Conservation (phyloP, 2,329 filamentous ascomycete genomes). For the Fusarium papillatum region DNA sequence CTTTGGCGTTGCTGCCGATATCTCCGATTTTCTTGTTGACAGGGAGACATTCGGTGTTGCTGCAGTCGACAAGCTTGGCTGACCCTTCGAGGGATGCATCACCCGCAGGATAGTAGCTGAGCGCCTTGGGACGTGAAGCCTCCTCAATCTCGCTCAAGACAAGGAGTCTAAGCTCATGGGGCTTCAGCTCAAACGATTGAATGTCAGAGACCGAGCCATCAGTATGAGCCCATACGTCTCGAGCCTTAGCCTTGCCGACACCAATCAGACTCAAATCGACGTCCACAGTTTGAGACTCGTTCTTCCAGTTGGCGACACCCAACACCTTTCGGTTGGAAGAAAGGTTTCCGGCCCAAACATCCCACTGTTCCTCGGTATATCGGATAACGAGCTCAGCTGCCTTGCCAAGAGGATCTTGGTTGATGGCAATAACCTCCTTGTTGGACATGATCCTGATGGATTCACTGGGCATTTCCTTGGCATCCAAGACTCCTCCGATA, state of each 20-base stretch:
- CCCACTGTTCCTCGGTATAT: conserved; percentile 62
- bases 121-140: conserved; percentile 35
- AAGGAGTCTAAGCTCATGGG: conserved; percentile 56
- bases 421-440: conserved; percentile 68
- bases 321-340: conserved; percentile 58
- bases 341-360: conserved; percentile 64
- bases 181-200: conserved; percentile 49
- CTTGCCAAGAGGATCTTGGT: conserved; percentile 67
- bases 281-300: conserved; percentile 55
- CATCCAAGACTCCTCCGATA: conserved; percentile 60
- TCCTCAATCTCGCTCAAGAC: conserved; percentile 51
- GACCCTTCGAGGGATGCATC: conserved; percentile 53
- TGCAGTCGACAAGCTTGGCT: conserved; percentile 52
- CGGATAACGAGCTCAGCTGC: conserved; percentile 64
- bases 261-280: conserved; percentile 57
- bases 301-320: conserved; percentile 64
- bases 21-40: conserved; percentile 57
- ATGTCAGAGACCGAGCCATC: conserved; percentile 50
- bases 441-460: conserved; percentile 62
- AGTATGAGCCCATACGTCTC: conserved; percentile 55
- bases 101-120: conserved; percentile 55
- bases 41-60: conserved; percentile 55
- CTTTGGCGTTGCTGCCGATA: conserved; percentile 48
- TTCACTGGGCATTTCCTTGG: conserved; percentile 50
- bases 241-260: conserved; percentile 52